Evolutionary conservation across 108 stramenopile species (phyloP), one percentile per base, ranked within the genome.

Genomic region (Cyclotella atomus): DNA sequence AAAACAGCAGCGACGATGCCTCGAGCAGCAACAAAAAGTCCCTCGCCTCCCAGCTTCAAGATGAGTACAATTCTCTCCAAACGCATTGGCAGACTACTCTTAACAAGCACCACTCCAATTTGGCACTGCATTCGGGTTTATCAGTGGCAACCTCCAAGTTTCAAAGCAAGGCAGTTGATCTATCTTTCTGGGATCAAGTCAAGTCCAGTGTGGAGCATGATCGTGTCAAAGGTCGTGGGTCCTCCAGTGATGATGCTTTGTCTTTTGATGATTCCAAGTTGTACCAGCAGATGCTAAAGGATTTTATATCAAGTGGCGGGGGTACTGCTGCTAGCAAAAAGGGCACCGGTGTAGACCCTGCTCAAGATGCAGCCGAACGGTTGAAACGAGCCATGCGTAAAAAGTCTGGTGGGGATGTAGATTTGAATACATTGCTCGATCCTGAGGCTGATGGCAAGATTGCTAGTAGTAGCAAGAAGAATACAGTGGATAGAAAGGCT

Each of bases 231-330:
- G 27, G 71, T 33, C 25, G 67, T 36, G 41, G 54, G 25, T 56
- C 28, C 6, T 33, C 20, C 75, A 38, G n/a, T 35, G 24, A 24
- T 59, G 62, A 27, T 44, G 34, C 5, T 20, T 84, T 59, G 79
- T 76, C 83, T 50, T 90, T 93, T 50, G 96, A 98, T 56, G 97
- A 98, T 76, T 84, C 95, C 15, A 93, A 93, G 75, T 73, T 96
- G 24, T 98, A 98, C 82, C 95, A 97, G 65, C 95, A 92, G 9
- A 89, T 97, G 79, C 83, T 98, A 35, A 87, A 92, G 77, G 94
- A 94, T 57, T 92, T 93, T 79, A 59, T 89, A 15, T 76, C 81
- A 9, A 64, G 73, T 2, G 59, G 77, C 68, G 59, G 59, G 14
- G 41, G 35, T 25, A 55, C 62, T 55, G 33, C 43, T 60, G 46